Percentiles rank a stretch among this genome's conserved stretches.
phyloP scores from a whole-genome alignment of 2,329 filamentous ascomycete species.

The Pseudocercospora cruenta region DNA sequence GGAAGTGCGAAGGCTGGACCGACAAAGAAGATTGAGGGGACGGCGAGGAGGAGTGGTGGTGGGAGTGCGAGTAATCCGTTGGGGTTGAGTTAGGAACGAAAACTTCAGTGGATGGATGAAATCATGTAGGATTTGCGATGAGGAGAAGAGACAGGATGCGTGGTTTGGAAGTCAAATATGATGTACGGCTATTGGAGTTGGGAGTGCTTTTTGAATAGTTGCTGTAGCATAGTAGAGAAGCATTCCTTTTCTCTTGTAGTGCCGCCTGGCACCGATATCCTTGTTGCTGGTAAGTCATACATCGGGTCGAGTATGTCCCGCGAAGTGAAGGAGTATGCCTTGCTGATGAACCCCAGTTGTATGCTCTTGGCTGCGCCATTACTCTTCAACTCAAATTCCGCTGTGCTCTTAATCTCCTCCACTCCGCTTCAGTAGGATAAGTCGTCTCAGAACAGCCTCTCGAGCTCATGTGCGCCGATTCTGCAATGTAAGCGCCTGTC shows the following conservation, averaged over 20 bases:
- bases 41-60: constrained; percentile 36
- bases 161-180: not conserved
- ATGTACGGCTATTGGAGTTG: not conserved
- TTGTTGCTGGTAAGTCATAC: not conserved
- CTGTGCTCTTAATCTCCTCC: too few species aligned
- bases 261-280: not conserved
- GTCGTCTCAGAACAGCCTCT: too few species aligned
- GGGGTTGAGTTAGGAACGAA: constrained; percentile 35
- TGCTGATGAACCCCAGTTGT: not conserved
- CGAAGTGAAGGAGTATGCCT: not conserved
- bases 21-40: constrained; percentile 33
- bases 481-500: too few species aligned
- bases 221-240: not conserved
- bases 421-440: too few species aligned
- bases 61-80: constrained; percentile 48
- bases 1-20: constrained; percentile 16
- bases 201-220: too few species aligned
- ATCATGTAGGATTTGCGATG: not conserved
- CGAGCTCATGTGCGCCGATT: too few species aligned
- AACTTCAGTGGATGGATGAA: not conserved
- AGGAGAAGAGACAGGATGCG: not conserved
- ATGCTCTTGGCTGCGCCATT: not conserved
- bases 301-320: not conserved
- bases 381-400: not conserved
- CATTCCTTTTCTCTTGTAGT: not conserved